Evolutionary conservation across 805 yeast species (phyloP).

Genomic region (Geotrichum ghanense): DNA sequence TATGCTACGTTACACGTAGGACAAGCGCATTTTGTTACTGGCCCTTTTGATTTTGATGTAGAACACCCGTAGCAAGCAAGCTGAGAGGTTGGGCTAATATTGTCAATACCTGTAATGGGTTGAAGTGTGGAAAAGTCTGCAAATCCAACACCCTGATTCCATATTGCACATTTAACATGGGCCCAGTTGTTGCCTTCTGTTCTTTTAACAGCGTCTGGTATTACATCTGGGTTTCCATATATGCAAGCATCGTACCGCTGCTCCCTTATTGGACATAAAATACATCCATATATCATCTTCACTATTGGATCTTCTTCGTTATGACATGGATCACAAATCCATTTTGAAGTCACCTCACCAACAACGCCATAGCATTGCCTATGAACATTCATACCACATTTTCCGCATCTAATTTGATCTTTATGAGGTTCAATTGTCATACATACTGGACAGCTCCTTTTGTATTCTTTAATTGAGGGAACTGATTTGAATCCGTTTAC

Average conservation of each 20-base stretch:
- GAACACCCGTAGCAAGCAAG: conserved; percentile 22
- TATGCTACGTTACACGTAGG: conserved; percentile 30
- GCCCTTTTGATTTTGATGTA: conserved; percentile 48
- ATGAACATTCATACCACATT: conserved; percentile 65
- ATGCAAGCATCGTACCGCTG: conserved; percentile 35
- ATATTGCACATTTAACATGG: conserved; percentile 62
- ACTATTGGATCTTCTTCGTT: conserved; percentile 54
- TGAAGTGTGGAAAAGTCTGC: conserved; percentile 34
- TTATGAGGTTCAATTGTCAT: conserved; percentile 27
- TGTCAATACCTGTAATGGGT: conserved; percentile 33
- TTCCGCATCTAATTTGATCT: conserved; percentile 42
- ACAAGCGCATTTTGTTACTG: conserved; percentile 32
- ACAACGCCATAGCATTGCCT: conserved; percentile 53
- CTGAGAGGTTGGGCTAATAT: conserved; percentile 18
- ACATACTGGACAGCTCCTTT: conserved; percentile 50
- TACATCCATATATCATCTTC: conserved; percentile 49
- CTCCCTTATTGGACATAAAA: conserved; percentile 49
- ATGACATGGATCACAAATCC: conserved; percentile 76
- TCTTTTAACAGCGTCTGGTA: conserved; percentile 61
- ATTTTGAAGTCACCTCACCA: conserved; percentile 26
- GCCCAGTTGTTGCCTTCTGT: conserved; percentile 63
- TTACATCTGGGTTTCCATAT: conserved; percentile 29
- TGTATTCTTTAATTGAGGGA: background rate
- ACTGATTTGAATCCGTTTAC: background rate
- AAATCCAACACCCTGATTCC: conserved; percentile 35